Evolutionary conservation across 257 asterid genomes (phyloP).

Genomic region (Apocynum venetum): DNA sequence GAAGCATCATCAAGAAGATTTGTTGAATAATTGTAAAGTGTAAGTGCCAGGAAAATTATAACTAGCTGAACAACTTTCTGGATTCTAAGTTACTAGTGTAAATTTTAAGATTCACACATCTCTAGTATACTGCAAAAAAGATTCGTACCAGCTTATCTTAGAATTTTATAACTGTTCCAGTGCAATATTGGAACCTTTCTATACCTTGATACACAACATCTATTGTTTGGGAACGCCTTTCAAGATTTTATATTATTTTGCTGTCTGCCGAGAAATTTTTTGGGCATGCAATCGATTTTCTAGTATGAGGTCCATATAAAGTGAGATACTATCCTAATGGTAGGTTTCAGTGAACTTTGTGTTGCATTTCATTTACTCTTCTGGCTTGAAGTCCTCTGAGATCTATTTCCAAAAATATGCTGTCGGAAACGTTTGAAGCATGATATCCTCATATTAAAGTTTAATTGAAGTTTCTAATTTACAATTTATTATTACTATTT

Average conservation of each 20-base stretch:
- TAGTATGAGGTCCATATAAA: background rate
- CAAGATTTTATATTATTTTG: background rate
- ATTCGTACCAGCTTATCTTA: too few species aligned
- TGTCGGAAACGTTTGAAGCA: background rate
- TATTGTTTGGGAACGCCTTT: background rate
- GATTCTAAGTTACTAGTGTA: background rate
- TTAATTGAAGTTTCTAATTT: background rate
- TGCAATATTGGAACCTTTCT: background rate
- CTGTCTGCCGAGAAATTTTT: background rate
- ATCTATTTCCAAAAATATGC: background rate
- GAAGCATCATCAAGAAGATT: background rate
- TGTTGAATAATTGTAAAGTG: background rate
- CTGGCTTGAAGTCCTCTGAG: background rate
- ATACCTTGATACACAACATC: background rate
- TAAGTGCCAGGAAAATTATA: background rate
- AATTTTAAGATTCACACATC: background rate
- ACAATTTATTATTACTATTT: too few species aligned
- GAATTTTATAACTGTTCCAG: background rate
- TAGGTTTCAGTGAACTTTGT: background rate
- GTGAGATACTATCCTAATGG: background rate
- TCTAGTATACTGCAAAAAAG: background rate
- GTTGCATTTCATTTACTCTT: background rate
- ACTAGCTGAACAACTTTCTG: background rate
- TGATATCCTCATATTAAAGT: background rate
- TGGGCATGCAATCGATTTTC: background rate